Evolutionary conservation across 768 basidiomycete species (phyloP).

Genomic region (Leccinum ochraceum): DNA sequence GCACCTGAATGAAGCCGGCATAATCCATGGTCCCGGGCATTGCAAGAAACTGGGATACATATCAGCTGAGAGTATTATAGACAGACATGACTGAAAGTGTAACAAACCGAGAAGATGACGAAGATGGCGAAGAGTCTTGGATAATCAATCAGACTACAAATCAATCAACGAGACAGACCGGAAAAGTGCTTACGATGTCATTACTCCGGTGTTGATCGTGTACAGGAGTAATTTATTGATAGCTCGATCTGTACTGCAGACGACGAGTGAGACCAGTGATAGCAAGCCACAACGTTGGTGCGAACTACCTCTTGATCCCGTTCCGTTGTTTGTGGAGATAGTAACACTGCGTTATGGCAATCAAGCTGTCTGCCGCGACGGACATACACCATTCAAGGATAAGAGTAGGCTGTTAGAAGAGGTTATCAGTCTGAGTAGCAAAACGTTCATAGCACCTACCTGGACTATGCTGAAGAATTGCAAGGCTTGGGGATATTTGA

Average conservation of each 20-base stretch:
- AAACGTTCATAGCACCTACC: background rate
- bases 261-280: background rate
- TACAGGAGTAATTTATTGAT: conserved; percentile 21
- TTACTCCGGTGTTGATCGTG: conserved; percentile 6
- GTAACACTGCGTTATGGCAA: background rate
- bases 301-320: background rate
- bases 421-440: background rate
- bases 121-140: background rate
- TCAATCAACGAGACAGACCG: no score
- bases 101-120: background rate
- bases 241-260: conserved; percentile 16
- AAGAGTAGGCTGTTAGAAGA: background rate
- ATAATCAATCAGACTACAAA: background rate
- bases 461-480: background rate
- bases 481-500: background rate
- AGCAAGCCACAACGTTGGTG: background rate
- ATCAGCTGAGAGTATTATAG: background rate
- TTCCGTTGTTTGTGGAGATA: background rate
- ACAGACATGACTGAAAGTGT: background rate
- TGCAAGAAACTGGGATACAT: background rate
- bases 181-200: background rate
- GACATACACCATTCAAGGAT: background rate
- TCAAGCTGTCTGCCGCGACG: background rate
- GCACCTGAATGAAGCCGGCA: background rate
- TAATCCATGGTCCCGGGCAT: conserved; percentile 1